Evolutionary conservation across 2,329 filamentous ascomycete genomes (phyloP), one percentile per base, ranked within the genome.

Genomic region (Samsoniella hepiali): DNA sequence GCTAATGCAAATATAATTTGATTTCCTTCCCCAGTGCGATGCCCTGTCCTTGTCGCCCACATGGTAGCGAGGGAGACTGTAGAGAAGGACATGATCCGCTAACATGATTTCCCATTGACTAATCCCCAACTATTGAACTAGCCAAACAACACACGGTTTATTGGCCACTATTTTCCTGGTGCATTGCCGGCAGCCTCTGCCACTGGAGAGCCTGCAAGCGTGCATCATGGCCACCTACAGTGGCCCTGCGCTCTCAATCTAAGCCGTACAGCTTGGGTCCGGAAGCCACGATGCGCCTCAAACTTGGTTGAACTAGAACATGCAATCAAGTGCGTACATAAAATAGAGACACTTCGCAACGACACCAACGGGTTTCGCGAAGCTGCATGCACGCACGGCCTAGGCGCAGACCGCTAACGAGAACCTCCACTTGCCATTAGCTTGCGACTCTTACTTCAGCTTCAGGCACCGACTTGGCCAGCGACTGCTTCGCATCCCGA

Each of bases 351-450:
- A 31, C 22, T 22, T 22, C 22, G 22, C 22, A 22, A 22, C 22
- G 22, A 22, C 22, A 22, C 22, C 22, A 22, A 22, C 22, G 22
- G 22, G 22, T 22, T 22, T 22, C 22, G 8, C 11, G 9, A 17
- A 9, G 13, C 7, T 40, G 38, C 11, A 40, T 13, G 27, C 13
- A 29, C 27, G 27, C 47, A 31, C 29, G 47, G 22, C 29, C 29
- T 3, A 5, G 22, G 13, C 10, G 10, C 17, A 50, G 10, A 50
- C 36, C 53, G 53, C 53, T 49, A 58, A 44, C 56, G 56, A 58
- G 42, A 22, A 32, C 56, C 56, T 58, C 56, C 56, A 58, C 56
- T 29, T 9, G n/a, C 5, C 55, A 44, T 45, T 47, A 29, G n/a
- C 44, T 49, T 58, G 32, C 42, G 40, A 36, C 22, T 36, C 15